Conservation (phyloP, 331 rosid species). For the Rhamnella rubrinervis region DNA sequence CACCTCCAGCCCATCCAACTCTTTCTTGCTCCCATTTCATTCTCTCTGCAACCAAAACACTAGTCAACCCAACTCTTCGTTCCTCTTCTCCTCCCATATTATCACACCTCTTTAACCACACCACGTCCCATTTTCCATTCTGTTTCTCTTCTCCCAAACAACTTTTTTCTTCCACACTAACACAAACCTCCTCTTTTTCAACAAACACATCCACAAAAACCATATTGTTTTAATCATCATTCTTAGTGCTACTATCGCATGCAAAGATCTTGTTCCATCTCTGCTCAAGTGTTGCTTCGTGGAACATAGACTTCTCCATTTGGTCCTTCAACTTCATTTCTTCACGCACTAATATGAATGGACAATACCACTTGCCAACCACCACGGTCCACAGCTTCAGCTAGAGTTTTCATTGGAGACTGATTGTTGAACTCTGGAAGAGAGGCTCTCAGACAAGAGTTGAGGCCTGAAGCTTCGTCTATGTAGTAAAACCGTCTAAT, state of each 20-base stretch:
- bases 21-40: constrained; percentile 34
- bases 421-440: constrained; percentile 26
- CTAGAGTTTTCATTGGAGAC: not conserved
- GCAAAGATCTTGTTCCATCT: constrained; percentile 30
- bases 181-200: constrained; percentile 13
- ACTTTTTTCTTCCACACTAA: constrained; percentile 19
- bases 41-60: constrained; percentile 14
- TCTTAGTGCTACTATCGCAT: not conserved
- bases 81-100: not conserved
- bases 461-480: constrained; percentile 30
- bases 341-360: constrained; percentile 39
- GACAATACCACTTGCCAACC: constrained; percentile 44
- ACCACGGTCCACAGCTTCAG: not conserved
- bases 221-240: not conserved
- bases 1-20: constrained; percentile 22
- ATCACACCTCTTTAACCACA: constrained; percentile 19
- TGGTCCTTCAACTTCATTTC: constrained; percentile 20
- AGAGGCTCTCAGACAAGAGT: constrained; percentile 9
- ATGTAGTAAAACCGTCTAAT: constrained; percentile 18
- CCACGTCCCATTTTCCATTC: not conserved
- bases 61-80: constrained; percentile 20
- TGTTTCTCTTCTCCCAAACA: not conserved
- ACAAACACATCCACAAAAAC: constrained; percentile 32
- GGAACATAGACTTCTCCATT: constrained; percentile 19
- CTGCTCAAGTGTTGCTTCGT: constrained; percentile 41